Percentiles rank a stretch among this genome's conserved stretches.
Conservation (phyloP, 140 eudicot genomes). For the Senecio squalidus region DNA sequence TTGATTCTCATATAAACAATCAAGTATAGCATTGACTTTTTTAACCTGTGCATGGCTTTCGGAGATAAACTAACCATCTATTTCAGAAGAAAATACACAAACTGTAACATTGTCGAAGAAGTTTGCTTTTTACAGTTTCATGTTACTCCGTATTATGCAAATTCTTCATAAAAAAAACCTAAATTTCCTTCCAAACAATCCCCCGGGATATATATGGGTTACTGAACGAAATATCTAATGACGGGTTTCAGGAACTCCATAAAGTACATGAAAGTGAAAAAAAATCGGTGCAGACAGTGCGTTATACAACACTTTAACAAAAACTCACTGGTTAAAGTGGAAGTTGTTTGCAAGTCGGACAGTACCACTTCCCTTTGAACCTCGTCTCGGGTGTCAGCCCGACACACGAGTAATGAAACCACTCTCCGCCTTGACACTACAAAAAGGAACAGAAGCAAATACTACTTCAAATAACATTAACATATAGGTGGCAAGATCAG, state of each 20-base stretch:
- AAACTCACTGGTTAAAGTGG: slow-evolving; percentile 9
- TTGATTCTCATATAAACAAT: too few relatives aligned
- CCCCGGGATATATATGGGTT: background rate
- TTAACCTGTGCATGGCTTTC: too few relatives aligned
- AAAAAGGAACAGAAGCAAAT: slow-evolving; percentile 6
- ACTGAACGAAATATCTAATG: background rate
- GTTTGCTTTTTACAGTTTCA: too few relatives aligned
- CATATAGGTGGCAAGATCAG: too few relatives aligned
- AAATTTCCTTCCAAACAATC: slow-evolving; percentile 3
- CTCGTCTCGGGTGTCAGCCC: slow-evolving; percentile 97
- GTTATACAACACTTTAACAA: slow-evolving; percentile 14
- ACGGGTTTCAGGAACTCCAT: background rate
- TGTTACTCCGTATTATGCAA: too few relatives aligned
- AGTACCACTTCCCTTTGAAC: slow-evolving; percentile 94
- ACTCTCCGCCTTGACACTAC: slow-evolving; percentile 99
- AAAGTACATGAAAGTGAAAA: background rate
- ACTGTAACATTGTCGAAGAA: too few relatives aligned
- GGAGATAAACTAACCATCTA: too few relatives aligned
- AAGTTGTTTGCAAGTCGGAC: slow-evolving; percentile 72
- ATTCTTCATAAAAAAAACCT: too few relatives aligned
- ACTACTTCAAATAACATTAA: background rate
- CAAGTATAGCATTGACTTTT: too few relatives aligned
- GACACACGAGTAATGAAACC: slow-evolving; percentile 97
- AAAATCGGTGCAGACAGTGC: background rate
- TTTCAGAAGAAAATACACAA: too few relatives aligned